phyloP scores from a whole-genome alignment of 805 yeast genomes.

The Candida chilensis region DNA sequence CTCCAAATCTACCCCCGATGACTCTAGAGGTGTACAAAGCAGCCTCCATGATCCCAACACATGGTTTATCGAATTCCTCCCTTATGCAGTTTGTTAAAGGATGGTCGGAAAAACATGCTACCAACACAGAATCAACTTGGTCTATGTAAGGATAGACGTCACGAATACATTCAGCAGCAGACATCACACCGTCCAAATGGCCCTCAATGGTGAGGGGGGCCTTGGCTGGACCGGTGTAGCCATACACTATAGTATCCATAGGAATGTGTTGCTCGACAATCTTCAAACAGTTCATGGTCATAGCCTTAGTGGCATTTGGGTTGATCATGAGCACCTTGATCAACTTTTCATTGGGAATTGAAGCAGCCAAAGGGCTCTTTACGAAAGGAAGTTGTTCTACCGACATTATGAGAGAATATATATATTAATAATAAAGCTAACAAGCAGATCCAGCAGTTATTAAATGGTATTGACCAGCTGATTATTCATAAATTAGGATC shows the following conservation, averaged over 20 bases:
- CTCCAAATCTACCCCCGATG: constrained; percentile 20
- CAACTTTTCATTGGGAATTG: too few species aligned
- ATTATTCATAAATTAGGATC: too few species aligned
- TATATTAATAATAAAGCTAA: too few species aligned
- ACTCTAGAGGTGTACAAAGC: constrained; percentile 18
- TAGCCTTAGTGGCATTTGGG: constrained; percentile 16
- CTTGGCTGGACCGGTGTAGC: constrained; percentile 15
- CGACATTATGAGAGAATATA: too few species aligned
- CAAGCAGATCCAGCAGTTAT: too few species aligned
- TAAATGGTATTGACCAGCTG: too few species aligned
- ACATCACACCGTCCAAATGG: constrained; percentile 20
- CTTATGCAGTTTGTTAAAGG: constrained; percentile 20
- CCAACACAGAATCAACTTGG: constrained; percentile 18
- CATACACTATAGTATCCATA: constrained; percentile 16
- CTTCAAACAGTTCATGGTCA: constrained; percentile 18
- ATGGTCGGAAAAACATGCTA: constrained; percentile 24
- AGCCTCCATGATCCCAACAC: constrained; percentile 23
- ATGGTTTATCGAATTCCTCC: constrained; percentile 21
- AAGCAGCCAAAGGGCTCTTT: too few species aligned
- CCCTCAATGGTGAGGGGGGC: constrained; percentile 19
- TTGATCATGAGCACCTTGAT: constrained; percentile 14
- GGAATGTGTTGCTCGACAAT: constrained; percentile 16
- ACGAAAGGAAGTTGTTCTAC: too few species aligned
- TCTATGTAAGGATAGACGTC: constrained; percentile 14
- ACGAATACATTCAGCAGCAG: constrained; percentile 17